Base-by-base conservation (phyloP, 2,329 filamentous ascomycete genomes). In the Myrmaecium sp. region DNA sequence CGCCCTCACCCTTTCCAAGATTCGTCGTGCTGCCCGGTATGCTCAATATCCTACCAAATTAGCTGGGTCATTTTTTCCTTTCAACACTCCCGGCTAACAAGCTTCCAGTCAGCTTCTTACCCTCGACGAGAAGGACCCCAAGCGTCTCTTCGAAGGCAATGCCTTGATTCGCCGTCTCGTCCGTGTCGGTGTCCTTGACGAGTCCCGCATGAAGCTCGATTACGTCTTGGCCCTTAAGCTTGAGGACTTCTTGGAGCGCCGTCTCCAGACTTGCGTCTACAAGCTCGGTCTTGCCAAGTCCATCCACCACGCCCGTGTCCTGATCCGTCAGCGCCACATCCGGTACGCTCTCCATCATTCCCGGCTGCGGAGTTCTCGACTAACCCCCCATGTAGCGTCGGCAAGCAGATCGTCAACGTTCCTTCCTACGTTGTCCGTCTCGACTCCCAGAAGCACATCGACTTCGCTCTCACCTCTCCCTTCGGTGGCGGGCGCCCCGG, bases 151-250 rank as follows among this genome's bases (percentile, higher is more conserved):
- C 73, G 89, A 98, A 74, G 89, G 89, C 66, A 98, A 98, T 65
- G 89, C 89, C 60, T 75, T 98, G 60, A 98, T 98, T 78, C 89
- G 89, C 62, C 89, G 89, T 80, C 83, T 98, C 46, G 89, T 98
- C 46, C 89, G 89, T 62, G 84, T 95, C 59, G 89, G 89, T 81
- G 89, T 98, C 55, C 82, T 98, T 55, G 89, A 98, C 62, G 89
- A 98, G 72, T 84, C 84, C 60, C 89, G 89, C 74, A 98, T 98
- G 89, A 98, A 94, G 80, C 89, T 98, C 73, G 89, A 98, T 94
- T 94, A 98, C 78, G 89, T 98, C 58, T 69, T 98, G 58, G 89
- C 89, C 66, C 77, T 98, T 37, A 92, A 93, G 74, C 79, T 91
- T 53, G 89, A 98, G 67, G 89, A 98, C 66, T 98, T 98, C 78